Percentiles rank a stretch among this genome's conserved stretches.
phyloP scores from a whole-genome alignment of 306 rosid species.

The Mimosa bimucronata region DNA sequence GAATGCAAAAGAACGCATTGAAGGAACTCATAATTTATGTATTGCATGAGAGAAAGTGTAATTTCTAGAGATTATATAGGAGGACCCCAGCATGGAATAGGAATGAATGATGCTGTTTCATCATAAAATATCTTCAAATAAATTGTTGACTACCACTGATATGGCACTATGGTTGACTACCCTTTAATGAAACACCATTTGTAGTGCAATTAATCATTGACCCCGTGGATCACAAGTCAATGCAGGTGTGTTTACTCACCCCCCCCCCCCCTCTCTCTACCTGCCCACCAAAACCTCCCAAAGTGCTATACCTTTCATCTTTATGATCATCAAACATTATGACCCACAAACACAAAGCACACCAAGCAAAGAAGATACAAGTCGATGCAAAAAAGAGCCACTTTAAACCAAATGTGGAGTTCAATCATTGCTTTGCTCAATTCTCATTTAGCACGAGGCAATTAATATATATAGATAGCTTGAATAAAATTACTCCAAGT shows the following conservation, averaged over 20 bases:
- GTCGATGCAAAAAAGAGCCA: slow-evolving; percentile 27
- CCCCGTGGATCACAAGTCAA: slow-evolving; percentile 53
- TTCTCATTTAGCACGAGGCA: slow-evolving; percentile 8
- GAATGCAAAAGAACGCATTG: slow-evolving; percentile 43
- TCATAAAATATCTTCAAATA: slow-evolving; percentile 33
- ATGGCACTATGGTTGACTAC: slow-evolving; percentile 54
- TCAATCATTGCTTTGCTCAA: slow-evolving; percentile 49
- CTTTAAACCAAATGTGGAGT: slow-evolving; percentile 27
- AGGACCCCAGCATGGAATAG: slow-evolving; percentile 61
- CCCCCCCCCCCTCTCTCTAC: not conserved
- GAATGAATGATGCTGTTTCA: slow-evolving; percentile 55
- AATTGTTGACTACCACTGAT: slow-evolving; percentile 41
- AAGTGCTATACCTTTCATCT: slow-evolving; percentile 36
- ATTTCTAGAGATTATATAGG: slow-evolving; percentile 39
- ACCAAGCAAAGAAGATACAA: slow-evolving; percentile 28
- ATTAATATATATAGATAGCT: not conserved
- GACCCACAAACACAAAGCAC: slow-evolving; percentile 38
- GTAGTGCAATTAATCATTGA: slow-evolving; percentile 46
- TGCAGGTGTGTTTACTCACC: slow-evolving; percentile 38
- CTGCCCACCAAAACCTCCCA: slow-evolving; percentile 42
- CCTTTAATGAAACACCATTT: slow-evolving; percentile 6
- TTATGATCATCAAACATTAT: slow-evolving; percentile 33
- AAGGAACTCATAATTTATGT: slow-evolving; percentile 46
- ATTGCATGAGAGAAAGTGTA: slow-evolving; percentile 39
- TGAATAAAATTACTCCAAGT: not conserved